Percentiles rank a stretch among this genome's conserved stretches.
Conservation (phyloP, 1,284 basidiomycete genomes). For the Megacollybia platyphylla region DNA sequence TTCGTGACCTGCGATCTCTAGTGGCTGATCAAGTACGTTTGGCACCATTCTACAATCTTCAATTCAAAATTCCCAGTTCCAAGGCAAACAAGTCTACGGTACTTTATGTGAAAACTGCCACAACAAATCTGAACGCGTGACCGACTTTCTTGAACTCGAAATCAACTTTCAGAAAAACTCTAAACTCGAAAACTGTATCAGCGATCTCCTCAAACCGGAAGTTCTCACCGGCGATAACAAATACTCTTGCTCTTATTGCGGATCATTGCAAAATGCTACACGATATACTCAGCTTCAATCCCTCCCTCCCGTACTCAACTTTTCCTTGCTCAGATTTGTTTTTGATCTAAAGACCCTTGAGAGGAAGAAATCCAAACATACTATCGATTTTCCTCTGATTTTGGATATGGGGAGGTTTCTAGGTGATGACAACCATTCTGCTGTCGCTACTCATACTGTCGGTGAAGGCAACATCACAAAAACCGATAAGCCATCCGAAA, state of each 20-base stretch:
- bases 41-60: background rate
- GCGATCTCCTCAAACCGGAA: slow-evolving; percentile 52
- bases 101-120: slow-evolving; percentile 66
- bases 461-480: slow-evolving; percentile 8
- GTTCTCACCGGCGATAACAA: slow-evolving; percentile 74
- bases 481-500: slow-evolving; percentile 8
- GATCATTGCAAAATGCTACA: slow-evolving; percentile 60
- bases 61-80: slow-evolving; percentile 42
- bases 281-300: slow-evolving; percentile 56
- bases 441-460: background rate
- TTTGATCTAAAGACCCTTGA: slow-evolving; percentile 69
- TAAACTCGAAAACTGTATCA: slow-evolving; percentile 61
- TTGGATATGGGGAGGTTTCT: slow-evolving; percentile 68
- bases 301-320: slow-evolving; percentile 78
- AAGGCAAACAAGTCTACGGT: slow-evolving; percentile 71
- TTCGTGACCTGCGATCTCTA: slow-evolving; percentile 47
- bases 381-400: slow-evolving; percentile 57
- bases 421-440: slow-evolving; percentile 8
- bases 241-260: slow-evolving; percentile 69
- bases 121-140: slow-evolving; percentile 49
- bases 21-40: slow-evolving; percentile 51
- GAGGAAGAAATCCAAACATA: slow-evolving; percentile 75
- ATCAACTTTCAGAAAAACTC: slow-evolving; percentile 69
- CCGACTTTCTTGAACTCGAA: slow-evolving; percentile 77
- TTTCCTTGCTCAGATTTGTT: slow-evolving; percentile 81